Conservation (phyloP, 176 grass and related monocot genomes). For the Cenchrus americanus region DNA sequence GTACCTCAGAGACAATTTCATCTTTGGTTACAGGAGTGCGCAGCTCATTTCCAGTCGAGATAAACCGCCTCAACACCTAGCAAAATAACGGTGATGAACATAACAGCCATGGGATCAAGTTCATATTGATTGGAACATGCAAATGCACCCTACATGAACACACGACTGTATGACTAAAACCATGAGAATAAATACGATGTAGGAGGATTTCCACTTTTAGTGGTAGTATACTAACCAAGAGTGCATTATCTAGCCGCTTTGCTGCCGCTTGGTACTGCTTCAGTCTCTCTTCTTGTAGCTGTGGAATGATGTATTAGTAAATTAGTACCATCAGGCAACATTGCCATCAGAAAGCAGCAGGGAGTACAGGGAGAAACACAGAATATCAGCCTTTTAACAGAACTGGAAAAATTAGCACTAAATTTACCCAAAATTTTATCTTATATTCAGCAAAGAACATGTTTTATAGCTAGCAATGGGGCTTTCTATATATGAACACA, state of each 20-base stretch:
- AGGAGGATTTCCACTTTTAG: background rate
- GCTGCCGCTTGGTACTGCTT: conserved; percentile 83
- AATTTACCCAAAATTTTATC: background rate
- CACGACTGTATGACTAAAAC: background rate
- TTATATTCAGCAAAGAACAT: background rate
- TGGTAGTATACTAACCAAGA: conserved; percentile 66
- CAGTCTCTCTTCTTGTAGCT: conserved; percentile 66
- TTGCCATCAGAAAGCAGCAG: background rate
- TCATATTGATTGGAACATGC: background rate
- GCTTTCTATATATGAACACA: background rate
- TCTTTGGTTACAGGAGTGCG: conserved; percentile 73
- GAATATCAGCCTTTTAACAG: background rate
- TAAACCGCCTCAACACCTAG: conserved; percentile 80
- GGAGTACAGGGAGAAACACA: background rate
- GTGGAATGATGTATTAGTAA: conserved; percentile 25
- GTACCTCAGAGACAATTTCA: conserved; percentile 85
- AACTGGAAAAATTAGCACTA: conserved; percentile 9
- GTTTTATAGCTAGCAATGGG: background rate
- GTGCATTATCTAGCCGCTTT: conserved; percentile 77
- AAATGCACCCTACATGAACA: background rate
- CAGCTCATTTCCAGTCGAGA: conserved; percentile 70
- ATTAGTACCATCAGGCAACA: conserved; percentile 20
- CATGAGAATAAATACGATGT: conserved; percentile 7
- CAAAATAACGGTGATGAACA: conserved; percentile 22
- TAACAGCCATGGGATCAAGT: background rate